Base-by-base conservation (phyloP, 495 filamentous ascomycete species). In the Podospora bellae-mahoneyi region DNA sequence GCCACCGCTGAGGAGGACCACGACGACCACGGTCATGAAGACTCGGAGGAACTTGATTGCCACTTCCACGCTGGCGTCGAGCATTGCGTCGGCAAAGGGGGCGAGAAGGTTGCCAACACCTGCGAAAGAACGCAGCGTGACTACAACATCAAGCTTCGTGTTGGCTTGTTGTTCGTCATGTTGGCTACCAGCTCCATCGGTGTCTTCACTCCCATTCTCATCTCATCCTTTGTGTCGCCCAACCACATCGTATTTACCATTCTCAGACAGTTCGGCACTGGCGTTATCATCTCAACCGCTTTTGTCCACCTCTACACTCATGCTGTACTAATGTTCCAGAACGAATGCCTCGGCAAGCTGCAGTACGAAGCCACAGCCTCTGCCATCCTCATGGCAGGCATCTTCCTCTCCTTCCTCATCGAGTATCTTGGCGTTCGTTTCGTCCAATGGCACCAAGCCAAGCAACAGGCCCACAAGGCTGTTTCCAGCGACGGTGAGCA, bases 251-350 rank as follows among this genome's bases (percentile, higher is more conserved):
- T 84, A 44, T 83, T 85, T 60, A 82, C 84, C 19, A 71, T 84
- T 15, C 79, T 90, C 30, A 86, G 89, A 70, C 89, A 92, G 66
- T 92, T 92, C 66, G 90, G 90, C 5, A 91, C 90, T 0, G 90
- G 90, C 2, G 85, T 92, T 23, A 87, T 92, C 67, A 81, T 92
- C 58, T 82, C 90, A 4, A 92, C 90, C 0, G 89, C 88, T 16
- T 90, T 91, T 64, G 78, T 92, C 20, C 90, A 92, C 72, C 83
- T 91, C 10, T 85, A 85, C 66, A 90, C 88, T 0, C 86, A 91
- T 65, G 89, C 89, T 0, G 66, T 75, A 19, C 77, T 90, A 18
- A 88, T 88, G 83, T 90, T 91, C 70, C 72, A 70, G 1, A 90
- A 88, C 65, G 79, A 86, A 26, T 91, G 89, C 67, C 76, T 91